Percentiles rank a stretch among this genome's conserved stretches.
These are phyloP conservation scores for Leishmania mexicana DNA, from an alignment of 208 protist species.

Conservation along the genomic window DNA sequence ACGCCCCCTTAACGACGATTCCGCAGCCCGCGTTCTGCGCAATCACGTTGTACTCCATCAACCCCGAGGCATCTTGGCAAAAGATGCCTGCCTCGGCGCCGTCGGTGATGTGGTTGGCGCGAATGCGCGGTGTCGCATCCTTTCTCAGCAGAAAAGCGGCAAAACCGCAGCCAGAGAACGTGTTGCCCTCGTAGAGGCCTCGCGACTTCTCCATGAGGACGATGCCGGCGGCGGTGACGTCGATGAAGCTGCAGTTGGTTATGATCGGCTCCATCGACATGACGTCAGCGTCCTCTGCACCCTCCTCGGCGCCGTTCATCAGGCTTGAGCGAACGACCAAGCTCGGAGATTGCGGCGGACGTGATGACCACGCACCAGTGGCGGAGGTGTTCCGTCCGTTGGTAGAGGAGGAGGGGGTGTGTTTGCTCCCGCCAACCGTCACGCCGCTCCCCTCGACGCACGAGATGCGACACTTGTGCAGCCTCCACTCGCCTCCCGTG, in stretches of 20 bases:
- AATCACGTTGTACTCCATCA: slow-evolving; percentile 84
- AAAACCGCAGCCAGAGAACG: slow-evolving; percentile 78
- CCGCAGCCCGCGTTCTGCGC: slow-evolving; percentile 79
- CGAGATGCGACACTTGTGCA: slow-evolving; percentile 75
- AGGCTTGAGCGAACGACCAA: neutral
- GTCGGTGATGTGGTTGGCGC: slow-evolving; percentile 71
- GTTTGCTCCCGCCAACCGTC: slow-evolving; percentile 36
- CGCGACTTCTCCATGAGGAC: slow-evolving; percentile 65
- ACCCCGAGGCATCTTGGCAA: slow-evolving; percentile 74
- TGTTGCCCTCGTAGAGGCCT: slow-evolving; percentile 76
- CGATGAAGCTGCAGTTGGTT: slow-evolving; percentile 77
- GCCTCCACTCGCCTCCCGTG: slow-evolving; percentile 70
- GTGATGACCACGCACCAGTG: neutral
- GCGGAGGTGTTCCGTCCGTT: neutral
- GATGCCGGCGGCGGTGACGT: slow-evolving; percentile 76
- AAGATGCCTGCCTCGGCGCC: slow-evolving; percentile 83
- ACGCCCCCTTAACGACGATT: slow-evolving; percentile 72
- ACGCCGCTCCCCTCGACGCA: slow-evolving; percentile 73
- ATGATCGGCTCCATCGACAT: slow-evolving; percentile 53
- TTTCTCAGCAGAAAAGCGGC: slow-evolving; percentile 81
- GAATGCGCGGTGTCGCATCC: slow-evolving; percentile 50
- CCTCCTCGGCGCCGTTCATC: neutral
- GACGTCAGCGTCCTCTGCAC: slow-evolving; percentile 9
- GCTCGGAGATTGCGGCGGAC: slow-evolving; percentile 2
- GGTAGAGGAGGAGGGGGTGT: neutral